A percentile compares a stretch with the other conserved stretches of the same genome.
phyloP scores from a whole-genome alignment of 371 early-diverging fungal species.

The Haplosporangium sp. region DNA sequence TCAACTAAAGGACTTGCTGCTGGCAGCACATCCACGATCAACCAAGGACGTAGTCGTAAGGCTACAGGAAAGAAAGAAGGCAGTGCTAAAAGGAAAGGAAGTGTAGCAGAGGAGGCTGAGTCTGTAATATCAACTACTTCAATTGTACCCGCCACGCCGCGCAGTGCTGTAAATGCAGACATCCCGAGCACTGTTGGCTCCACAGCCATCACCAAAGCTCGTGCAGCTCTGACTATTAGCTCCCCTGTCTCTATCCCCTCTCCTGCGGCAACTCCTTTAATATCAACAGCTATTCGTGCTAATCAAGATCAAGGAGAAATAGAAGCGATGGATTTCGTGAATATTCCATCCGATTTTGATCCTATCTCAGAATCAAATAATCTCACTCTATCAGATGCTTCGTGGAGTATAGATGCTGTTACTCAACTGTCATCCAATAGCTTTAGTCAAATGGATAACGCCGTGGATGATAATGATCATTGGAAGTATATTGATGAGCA shows the following conservation, averaged over 20 bases:
- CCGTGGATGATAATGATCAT: neutral
- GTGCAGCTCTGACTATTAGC: too few species aligned
- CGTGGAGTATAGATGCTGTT: constrained; percentile 12
- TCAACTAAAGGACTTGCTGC: neutral
- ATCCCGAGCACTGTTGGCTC: neutral
- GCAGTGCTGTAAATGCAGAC: neutral
- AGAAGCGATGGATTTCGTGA: too few species aligned
- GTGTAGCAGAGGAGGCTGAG: constrained; percentile 8
- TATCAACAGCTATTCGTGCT: too few species aligned
- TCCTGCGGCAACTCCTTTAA: too few species aligned
- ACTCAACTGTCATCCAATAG: neutral
- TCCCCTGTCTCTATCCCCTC: too few species aligned
- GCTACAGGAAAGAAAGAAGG: constrained; percentile 21
- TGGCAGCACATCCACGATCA: neutral
- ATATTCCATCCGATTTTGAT: too few species aligned
- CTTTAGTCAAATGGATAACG: neutral
- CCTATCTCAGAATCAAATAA: too few species aligned
- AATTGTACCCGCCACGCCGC: neutral
- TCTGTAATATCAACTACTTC: neutral
- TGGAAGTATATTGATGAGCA: constrained; percentile 1
- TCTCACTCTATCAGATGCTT: too few species aligned
- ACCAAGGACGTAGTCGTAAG: constrained; percentile 15
- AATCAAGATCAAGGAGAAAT: too few species aligned
- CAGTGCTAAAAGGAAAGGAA: constrained; percentile 17
- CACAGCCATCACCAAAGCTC: too few species aligned